phyloP scores from a whole-genome alignment of 495 filamentous ascomycete genomes.

The Copromyces sp. region DNA sequence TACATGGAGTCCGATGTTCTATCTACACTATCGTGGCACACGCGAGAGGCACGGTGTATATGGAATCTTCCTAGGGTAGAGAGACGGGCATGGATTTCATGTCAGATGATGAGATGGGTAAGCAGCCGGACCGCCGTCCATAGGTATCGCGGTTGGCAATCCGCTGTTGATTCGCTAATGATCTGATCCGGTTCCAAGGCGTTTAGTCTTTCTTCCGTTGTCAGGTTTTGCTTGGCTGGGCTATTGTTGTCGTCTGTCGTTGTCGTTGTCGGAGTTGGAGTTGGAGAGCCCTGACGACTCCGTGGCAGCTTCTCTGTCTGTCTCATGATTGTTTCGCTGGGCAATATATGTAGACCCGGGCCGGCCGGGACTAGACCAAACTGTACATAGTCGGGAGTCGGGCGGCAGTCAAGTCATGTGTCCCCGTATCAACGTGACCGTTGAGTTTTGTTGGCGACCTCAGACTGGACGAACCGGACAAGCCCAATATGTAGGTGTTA shows the following conservation, averaged over 20 bases:
- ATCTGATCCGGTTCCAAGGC: not conserved
- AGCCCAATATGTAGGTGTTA: not conserved
- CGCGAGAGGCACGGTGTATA: not conserved
- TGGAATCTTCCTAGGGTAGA: not conserved
- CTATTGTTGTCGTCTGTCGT: not conserved
- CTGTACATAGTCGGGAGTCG: not conserved
- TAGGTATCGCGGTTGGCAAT: not conserved
- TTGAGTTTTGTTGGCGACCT: not conserved
- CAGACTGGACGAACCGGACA: not conserved
- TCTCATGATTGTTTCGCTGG: not conserved
- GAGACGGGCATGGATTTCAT: not conserved
- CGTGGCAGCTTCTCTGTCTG: not conserved
- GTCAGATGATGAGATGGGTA: not conserved
- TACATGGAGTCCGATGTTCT: not conserved
- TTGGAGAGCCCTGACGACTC: not conserved
- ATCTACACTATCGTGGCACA: not conserved
- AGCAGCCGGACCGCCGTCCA: not conserved
- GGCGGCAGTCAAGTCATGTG: not conserved
- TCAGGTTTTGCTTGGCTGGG: not conserved
- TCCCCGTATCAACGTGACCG: not conserved
- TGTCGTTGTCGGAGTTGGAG: not conserved
- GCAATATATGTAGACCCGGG: not conserved
- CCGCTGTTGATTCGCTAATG: not conserved
- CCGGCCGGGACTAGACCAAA: not conserved
- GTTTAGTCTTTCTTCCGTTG: not conserved